Evolutionary conservation across 495 filamentous ascomycete species (phyloP).

Genomic region (Darksidea phi): DNA sequence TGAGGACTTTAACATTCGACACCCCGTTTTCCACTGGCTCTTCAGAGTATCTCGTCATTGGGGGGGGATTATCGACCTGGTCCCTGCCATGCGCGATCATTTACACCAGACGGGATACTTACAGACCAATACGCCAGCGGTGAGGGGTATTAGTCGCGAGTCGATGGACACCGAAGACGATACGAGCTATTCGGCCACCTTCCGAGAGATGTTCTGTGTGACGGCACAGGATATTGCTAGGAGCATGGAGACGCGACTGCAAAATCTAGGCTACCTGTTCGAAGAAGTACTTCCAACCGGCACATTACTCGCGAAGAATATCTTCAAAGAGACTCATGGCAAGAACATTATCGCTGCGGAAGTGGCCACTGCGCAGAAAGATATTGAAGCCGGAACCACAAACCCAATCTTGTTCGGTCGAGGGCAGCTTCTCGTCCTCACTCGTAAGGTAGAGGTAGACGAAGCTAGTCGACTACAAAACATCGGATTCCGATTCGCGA

Average conservation of each 20-base stretch:
- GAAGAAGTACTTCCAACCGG: slow-evolving; percentile 67
- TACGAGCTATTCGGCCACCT: slow-evolving; percentile 69
- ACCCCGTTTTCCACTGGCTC: slow-evolving; percentile 84
- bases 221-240: slow-evolving; percentile 72
- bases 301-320: slow-evolving; percentile 12
- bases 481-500: slow-evolving; percentile 74
- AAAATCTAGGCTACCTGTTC: slow-evolving; percentile 70
- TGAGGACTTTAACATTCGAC: slow-evolving; percentile 71
- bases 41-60: slow-evolving; percentile 78
- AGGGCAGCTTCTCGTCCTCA: slow-evolving; percentile 77
- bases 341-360: slow-evolving; percentile 17
- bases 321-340: neutral
- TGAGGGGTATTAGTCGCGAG: slow-evolving; percentile 25
- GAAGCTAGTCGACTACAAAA: slow-evolving; percentile 64
- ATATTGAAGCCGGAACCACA: slow-evolving; percentile 19
- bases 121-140: slow-evolving; percentile 18
- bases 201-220: slow-evolving; percentile 85
- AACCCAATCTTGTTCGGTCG: slow-evolving; percentile 51
- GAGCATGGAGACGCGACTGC: slow-evolving; percentile 59
- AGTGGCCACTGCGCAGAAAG: slow-evolving; percentile 1
- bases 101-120: slow-evolving; percentile 30
- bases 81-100: slow-evolving; percentile 67
- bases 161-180: slow-evolving; percentile 38
- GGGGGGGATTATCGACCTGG: slow-evolving; percentile 62
- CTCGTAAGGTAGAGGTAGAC: slow-evolving; percentile 60